These are phyloP conservation scores for Epichloe baconii DNA, from an alignment of 2,329 filamentous ascomycete genomes.

Conservation along the genomic window DNA sequence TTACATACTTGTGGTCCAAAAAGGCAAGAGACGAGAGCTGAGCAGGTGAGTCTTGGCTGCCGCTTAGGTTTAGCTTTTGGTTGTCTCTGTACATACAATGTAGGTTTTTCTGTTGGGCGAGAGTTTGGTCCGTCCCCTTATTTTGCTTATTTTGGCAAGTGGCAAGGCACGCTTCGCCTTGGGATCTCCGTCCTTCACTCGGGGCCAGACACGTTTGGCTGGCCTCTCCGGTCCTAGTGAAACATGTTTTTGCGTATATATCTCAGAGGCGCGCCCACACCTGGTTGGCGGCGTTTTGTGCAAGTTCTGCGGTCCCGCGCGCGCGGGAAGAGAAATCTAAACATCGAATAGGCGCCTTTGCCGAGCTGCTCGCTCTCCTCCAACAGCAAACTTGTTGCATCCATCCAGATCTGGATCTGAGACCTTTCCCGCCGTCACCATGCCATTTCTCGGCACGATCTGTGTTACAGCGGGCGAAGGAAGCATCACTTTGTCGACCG, in stretches of 20 bases:
- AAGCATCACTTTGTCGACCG: background rate
- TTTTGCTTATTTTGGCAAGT: too few species aligned
- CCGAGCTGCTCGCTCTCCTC: background rate
- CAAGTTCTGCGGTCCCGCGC: background rate
- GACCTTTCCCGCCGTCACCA: background rate
- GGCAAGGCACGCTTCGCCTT: too few species aligned
- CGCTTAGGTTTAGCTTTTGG: conserved; percentile 7
- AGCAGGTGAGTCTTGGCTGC: conserved; percentile 9
- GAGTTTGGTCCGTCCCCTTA: background rate
- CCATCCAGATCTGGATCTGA: conserved; percentile 1
- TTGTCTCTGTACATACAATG: too few species aligned
- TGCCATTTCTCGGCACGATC: background rate
- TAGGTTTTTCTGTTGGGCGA: background rate
- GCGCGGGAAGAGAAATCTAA: background rate
- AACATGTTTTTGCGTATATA: too few species aligned
- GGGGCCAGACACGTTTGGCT: too few species aligned
- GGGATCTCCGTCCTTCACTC: too few species aligned
- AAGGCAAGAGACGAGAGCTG: background rate
- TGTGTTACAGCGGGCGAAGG: background rate
- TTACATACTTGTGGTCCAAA: background rate
- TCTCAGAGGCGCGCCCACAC: too few species aligned
- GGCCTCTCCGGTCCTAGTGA: too few species aligned
- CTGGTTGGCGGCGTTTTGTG: background rate
- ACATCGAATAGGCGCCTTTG: background rate
- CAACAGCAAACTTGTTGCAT: background rate